A percentile compares a stretch with the other conserved stretches of the same genome.
Evolutionary conservation across 352 stramenopile genomes (phyloP).

Genomic region (Blastocystis sp.): DNA sequence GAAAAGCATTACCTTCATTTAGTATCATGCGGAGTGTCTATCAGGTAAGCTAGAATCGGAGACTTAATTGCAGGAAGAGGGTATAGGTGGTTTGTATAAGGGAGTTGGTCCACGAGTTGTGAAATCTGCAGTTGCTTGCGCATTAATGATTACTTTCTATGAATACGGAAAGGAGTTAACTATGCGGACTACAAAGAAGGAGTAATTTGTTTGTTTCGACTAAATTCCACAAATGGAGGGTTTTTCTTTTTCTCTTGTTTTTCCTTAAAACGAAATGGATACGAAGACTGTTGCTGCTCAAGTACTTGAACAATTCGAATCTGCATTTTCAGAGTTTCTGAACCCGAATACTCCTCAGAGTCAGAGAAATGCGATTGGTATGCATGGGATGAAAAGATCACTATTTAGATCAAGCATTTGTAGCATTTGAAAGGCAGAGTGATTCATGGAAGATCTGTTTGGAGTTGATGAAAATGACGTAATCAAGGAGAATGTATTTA

Average conservation of each 20-base stretch:
- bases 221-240: not conserved
- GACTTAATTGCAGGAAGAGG: conserved; percentile 23
- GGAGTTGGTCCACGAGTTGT: conserved; percentile 57
- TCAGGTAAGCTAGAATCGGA: not conserved
- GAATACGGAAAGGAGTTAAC: conserved; percentile 65
- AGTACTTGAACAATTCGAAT: conserved; percentile 52
- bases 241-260: not conserved
- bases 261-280: not conserved
- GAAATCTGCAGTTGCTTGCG: conserved; percentile 62
- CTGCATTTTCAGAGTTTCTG: conserved; percentile 44
- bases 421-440: conserved; percentile 50
- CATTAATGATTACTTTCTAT: conserved; percentile 68
- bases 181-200: not conserved
- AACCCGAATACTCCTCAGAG: conserved; percentile 41
- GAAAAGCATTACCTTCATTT: conserved; percentile 66
- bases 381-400: not conserved
- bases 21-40: conserved; percentile 58
- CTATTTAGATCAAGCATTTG: conserved; percentile 36
- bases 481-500: not conserved
- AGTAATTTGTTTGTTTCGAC: conserved; percentile 55
- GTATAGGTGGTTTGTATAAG: conserved; percentile 49
- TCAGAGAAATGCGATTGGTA: conserved; percentile 60
- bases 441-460: conserved; percentile 53
- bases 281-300: conserved; percentile 17
- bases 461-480: conserved; percentile 55